phyloP scores from a whole-genome alignment of 1,284 basidiomycete genomes.

The Ganoderma resinaceum region DNA sequence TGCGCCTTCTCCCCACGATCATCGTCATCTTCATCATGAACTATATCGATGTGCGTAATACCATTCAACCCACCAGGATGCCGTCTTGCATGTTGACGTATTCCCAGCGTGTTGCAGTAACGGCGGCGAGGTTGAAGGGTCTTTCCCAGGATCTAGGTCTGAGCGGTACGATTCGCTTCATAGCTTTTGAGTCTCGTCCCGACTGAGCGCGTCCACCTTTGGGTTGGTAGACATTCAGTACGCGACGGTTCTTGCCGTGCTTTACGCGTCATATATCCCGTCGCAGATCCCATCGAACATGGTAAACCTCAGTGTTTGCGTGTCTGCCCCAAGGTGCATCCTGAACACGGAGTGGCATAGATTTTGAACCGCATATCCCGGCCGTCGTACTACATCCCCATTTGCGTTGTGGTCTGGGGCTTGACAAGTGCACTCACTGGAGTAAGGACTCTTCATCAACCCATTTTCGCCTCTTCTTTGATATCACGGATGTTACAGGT shows the following conservation, averaged over 20 bases:
- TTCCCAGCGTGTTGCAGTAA: constrained; percentile 64
- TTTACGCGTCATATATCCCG: constrained; percentile 67
- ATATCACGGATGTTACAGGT: constrained; percentile 45
- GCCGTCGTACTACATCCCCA: constrained; percentile 68
- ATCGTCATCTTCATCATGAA: constrained; percentile 72
- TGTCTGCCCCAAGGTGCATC: not conserved
- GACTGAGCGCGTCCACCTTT: not conserved
- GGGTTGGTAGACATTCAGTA: constrained; percentile 61
- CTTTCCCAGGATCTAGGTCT: constrained; percentile 63
- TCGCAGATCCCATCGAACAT: constrained; percentile 74
- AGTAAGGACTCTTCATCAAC: constrained; percentile 41
- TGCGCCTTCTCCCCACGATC: constrained; percentile 64
- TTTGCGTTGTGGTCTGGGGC: constrained; percentile 69
- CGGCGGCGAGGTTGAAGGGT: constrained; percentile 66
- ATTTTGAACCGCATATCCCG: constrained; percentile 59
- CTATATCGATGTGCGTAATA: constrained; percentile 65
- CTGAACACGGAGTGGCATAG: constrained; percentile 37
- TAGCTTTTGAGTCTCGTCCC: constrained; percentile 10
- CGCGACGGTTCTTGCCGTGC: constrained; percentile 61
- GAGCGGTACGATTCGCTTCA: constrained; percentile 43
- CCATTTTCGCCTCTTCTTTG: not conserved
- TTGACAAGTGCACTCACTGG: constrained; percentile 67
- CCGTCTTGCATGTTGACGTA: not conserved
- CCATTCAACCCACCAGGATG: constrained; percentile 2
- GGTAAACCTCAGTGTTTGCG: constrained; percentile 41